Evolutionary conservation across 805 yeast genomes (phyloP).

Genomic region (Metschnikowia kunwiensis): DNA sequence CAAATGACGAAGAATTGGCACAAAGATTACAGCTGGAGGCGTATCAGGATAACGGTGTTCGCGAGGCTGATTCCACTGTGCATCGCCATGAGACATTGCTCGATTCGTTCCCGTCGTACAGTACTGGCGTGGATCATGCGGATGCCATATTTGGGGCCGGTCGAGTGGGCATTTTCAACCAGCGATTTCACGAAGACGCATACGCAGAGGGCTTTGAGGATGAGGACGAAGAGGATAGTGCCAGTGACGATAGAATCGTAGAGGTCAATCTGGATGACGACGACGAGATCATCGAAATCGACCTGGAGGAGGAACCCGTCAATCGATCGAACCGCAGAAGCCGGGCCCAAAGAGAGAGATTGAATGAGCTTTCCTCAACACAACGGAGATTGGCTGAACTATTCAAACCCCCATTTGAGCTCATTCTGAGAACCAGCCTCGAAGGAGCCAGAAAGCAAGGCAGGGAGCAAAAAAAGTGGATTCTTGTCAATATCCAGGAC

Average conservation of each 20-base stretch:
- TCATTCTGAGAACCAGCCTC: conserved; percentile 65
- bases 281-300: conserved; percentile 29
- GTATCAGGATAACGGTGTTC: conserved; percentile 37
- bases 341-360: conserved; percentile 10
- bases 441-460: conserved; percentile 74
- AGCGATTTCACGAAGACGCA: conserved; percentile 41
- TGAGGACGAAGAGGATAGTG: conserved; percentile 23
- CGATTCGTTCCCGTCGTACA: conserved; percentile 32
- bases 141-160: conserved; percentile 49
- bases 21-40: conserved; percentile 62
- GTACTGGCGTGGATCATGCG: conserved; percentile 20
- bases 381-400: conserved; percentile 74
- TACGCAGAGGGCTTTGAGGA: conserved; percentile 22
- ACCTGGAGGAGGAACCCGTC: conserved; percentile 28
- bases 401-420: conserved; percentile 92
- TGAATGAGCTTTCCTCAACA: conserved; percentile 44
- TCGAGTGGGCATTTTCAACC: conserved; percentile 59
- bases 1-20: conserved; percentile 56
- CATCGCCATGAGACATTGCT: conserved; percentile 75
- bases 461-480: conserved; percentile 66
- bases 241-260: conserved; percentile 11
- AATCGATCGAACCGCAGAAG: conserved; percentile 11
- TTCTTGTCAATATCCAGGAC: conserved; percentile 85
- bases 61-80: conserved; percentile 72
- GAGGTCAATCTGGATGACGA: conserved; percentile 33